Conservation (phyloP, 495 filamentous ascomycete species). For the Penicillium macrosclerotiorum region DNA sequence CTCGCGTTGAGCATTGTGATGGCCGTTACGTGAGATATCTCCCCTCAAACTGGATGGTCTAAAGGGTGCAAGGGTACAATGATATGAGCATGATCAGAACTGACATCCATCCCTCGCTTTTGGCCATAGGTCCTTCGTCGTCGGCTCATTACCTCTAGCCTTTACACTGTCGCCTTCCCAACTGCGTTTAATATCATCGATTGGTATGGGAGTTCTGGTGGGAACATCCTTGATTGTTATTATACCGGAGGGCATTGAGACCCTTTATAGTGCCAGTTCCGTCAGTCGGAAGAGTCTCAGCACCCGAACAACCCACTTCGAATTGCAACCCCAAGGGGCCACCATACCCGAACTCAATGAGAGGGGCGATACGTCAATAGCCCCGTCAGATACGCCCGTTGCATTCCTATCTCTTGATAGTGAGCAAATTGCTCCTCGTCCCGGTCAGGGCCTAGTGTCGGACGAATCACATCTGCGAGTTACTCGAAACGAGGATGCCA, state of each 20-base stretch:
- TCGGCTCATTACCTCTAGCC: constrained; percentile 87
- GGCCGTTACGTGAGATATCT: constrained; percentile 73
- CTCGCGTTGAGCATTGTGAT: constrained; percentile 85
- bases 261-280: constrained; percentile 66
- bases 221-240: constrained; percentile 95
- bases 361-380: neutral
- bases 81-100: neutral
- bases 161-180: constrained; percentile 88
- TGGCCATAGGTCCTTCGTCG: constrained; percentile 78
- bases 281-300: constrained; percentile 29
- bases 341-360: constrained; percentile 8
- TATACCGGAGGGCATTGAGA: constrained; percentile 94
- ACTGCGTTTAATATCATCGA: constrained; percentile 81
- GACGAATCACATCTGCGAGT: constrained; percentile 10
- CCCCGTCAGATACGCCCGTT: constrained; percentile 13
- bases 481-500: constrained; percentile 28
- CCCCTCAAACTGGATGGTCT: no score
- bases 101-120: constrained; percentile 17
- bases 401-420: constrained; percentile 17
- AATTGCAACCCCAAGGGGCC: constrained; percentile 30
- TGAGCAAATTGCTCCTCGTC: constrained; percentile 11
- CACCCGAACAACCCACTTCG: constrained; percentile 23
- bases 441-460: constrained; percentile 3
- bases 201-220: constrained; percentile 92
- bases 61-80: neutral